Evolutionary conservation across 441 rosid genomes (phyloP).

Genomic region (Erysimum cheiri): DNA sequence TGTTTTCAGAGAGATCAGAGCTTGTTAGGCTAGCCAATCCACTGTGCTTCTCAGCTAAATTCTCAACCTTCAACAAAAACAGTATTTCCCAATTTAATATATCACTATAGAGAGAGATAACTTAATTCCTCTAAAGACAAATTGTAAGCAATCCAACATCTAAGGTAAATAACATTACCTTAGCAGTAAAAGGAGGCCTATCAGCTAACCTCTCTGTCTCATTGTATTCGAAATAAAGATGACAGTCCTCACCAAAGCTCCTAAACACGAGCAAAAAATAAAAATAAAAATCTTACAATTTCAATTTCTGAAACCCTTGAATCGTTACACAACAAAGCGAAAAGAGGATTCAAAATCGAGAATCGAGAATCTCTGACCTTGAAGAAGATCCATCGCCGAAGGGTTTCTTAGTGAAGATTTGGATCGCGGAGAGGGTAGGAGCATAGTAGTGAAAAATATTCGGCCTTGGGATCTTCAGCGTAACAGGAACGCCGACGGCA

Average conservation of each 20-base stretch:
- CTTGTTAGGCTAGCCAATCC: neutral
- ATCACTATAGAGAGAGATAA: neutral
- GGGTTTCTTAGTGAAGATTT: slow-evolving; percentile 30
- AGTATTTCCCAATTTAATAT: neutral
- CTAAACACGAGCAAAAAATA: neutral
- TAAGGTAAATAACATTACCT: neutral
- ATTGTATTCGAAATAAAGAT: slow-evolving; percentile 5
- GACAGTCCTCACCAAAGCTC: slow-evolving; percentile 6
- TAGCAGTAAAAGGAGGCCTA: neutral
- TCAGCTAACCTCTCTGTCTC: neutral
- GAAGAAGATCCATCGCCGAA: slow-evolving; percentile 9
- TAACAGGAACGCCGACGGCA: slow-evolving; percentile 11
- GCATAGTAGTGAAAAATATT: slow-evolving; percentile 1
- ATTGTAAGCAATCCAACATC: neutral
- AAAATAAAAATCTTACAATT: neutral
- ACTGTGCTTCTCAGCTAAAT: slow-evolving; percentile 3
- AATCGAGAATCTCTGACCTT: neutral
- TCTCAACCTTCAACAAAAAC: slow-evolving; percentile 11
- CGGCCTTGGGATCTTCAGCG: neutral
- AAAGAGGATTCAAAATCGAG: neutral
- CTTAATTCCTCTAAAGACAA: neutral
- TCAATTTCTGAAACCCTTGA: neutral
- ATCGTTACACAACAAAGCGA: neutral
- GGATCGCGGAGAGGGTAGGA: slow-evolving; percentile 23
- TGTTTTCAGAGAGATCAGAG: slow-evolving; percentile 18